Percentiles rank a stretch among this genome's conserved stretches.
These are phyloP conservation scores for Acidomyces sp. DNA, from an alignment of 495 filamentous ascomycete species.

Conservation along the genomic window DNA sequence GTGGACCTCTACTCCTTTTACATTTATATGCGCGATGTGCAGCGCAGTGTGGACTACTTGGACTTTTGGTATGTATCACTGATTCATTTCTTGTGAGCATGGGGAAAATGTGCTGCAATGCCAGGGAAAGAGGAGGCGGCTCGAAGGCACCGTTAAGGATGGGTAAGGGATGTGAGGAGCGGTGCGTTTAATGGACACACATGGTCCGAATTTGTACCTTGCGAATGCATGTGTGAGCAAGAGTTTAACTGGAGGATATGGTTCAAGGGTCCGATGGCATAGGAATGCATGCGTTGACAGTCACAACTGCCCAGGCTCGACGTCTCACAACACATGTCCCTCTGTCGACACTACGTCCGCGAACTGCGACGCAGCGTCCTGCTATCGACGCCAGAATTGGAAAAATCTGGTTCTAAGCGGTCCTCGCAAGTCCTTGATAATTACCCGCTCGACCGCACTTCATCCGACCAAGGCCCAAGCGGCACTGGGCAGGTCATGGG, in stretches of 20 bases:
- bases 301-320: conserved; percentile 59
- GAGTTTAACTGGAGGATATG: too few species aligned
- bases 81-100: too few species aligned
- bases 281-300: neutral
- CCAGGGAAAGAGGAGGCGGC: too few species aligned
- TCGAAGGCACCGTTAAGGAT: too few species aligned
- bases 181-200: too few species aligned
- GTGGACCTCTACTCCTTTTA: conserved; percentile 98
- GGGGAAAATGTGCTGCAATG: too few species aligned
- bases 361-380: conserved; percentile 88
- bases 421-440: conserved; percentile 70
- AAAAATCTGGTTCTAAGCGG: conserved; percentile 59
- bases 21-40: conserved; percentile 98
- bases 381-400: conserved; percentile 80
- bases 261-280: too few species aligned
- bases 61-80: conserved; percentile 98
- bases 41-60: conserved; percentile 91
- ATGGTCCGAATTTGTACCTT: too few species aligned
- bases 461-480: conserved; percentile 19
- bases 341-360: conserved; percentile 94
- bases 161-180: too few species aligned
- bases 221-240: too few species aligned
- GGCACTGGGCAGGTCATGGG: conserved; percentile 7
- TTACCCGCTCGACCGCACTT: conserved; percentile 12
- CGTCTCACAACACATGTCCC: conserved; percentile 95